A percentile compares a stretch with the other conserved stretches of the same genome.
These are phyloP conservation scores for Melampsora americana DNA, from an alignment of 1,284 basidiomycete species.

Conservation along the genomic window DNA sequence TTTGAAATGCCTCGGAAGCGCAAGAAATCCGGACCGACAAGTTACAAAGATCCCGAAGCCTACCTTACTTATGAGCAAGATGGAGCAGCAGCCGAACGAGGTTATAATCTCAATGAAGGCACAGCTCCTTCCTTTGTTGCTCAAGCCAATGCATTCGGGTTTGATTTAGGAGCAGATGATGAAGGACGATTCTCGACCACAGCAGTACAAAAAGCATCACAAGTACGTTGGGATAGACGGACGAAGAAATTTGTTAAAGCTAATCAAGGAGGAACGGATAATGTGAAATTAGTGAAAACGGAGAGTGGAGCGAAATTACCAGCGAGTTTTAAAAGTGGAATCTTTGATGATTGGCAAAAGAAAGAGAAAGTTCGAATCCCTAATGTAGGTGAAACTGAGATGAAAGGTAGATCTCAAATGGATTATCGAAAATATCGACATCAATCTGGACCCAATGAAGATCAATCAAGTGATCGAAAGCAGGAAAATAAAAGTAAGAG, in stretches of 20 bases:
- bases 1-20: constrained; percentile 62
- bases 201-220: constrained; percentile 65
- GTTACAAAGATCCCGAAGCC: constrained; percentile 76
- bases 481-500: constrained; percentile 65
- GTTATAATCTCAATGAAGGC: constrained; percentile 58
- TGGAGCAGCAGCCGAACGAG: constrained; percentile 79
- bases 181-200: constrained; percentile 62
- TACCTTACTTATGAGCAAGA: constrained; percentile 89
- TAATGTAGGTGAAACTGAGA: constrained; percentile 73
- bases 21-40: constrained; percentile 56
- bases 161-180: constrained; percentile 76
- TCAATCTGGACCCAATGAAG: constrained; percentile 35
- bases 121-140: constrained; percentile 67
- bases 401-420: constrained; percentile 42
- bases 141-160: constrained; percentile 73
- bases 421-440: constrained; percentile 35
- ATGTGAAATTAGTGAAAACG: constrained; percentile 87
- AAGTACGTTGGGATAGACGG: constrained; percentile 86
- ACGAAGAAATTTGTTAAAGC: constrained; percentile 92
- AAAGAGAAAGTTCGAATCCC: constrained; percentile 71
- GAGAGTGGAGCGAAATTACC: constrained; percentile 91
- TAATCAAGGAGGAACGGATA: constrained; percentile 79
- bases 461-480: constrained; percentile 66
- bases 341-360: constrained; percentile 91
- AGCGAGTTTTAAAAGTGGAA: constrained; percentile 84